phyloP scores from a whole-genome alignment of 306 rosid genomes.

The Inga oerstediana region DNA sequence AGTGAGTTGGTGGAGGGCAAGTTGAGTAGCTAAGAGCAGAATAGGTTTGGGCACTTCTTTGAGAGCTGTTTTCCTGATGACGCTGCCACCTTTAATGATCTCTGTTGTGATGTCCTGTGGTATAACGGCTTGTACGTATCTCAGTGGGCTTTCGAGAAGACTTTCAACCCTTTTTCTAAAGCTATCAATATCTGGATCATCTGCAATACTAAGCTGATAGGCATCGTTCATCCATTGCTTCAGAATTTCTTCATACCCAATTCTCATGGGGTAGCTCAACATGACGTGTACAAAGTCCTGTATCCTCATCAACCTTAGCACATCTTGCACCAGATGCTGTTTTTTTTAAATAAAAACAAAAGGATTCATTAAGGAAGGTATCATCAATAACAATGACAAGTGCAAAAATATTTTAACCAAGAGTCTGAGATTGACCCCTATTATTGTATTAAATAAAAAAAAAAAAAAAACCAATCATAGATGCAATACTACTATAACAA shows the following conservation, averaged over 20 bases:
- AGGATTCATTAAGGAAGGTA: background rate
- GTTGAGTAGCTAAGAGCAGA: background rate
- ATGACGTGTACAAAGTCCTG: background rate
- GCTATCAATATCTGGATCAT: too few relatives aligned
- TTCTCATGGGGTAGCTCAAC: background rate
- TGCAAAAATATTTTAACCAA: too few relatives aligned
- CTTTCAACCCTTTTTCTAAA: background rate
- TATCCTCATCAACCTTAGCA: background rate
- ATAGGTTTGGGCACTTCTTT: background rate
- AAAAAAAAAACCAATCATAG: too few relatives aligned
- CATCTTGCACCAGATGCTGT: background rate
- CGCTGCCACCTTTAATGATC: background rate
- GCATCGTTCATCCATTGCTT: background rate
- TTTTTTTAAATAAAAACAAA: too few relatives aligned
- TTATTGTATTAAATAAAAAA: too few relatives aligned
- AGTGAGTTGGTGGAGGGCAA: slow-evolving; percentile 1
- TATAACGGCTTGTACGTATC: background rate
- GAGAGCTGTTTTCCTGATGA: too few relatives aligned
- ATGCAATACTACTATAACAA: too few relatives aligned
- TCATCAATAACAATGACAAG: too few relatives aligned
- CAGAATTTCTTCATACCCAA: background rate
- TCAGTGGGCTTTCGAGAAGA: background rate
- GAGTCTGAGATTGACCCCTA: too few relatives aligned
- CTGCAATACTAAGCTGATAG: background rate
- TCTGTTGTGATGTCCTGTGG: background rate